Evolutionary conservation across 257 asterid species (phyloP).

Genomic region (Solanum virginianum): DNA sequence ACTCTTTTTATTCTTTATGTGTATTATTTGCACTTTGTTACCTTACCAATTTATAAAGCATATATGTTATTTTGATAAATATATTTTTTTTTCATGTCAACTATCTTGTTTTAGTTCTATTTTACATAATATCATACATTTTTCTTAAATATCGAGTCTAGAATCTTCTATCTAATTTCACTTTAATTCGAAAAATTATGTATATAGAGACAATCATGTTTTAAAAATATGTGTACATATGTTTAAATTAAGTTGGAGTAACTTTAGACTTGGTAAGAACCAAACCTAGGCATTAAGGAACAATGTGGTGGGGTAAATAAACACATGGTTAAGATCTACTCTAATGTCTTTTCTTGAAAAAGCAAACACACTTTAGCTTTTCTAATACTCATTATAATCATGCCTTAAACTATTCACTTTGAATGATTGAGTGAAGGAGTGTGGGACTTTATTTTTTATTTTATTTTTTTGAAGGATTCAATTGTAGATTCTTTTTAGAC

Average conservation of each 20-base stretch:
- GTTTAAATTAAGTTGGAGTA: neutral
- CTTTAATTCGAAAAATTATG: neutral
- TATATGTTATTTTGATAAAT: neutral
- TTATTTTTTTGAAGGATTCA: neutral
- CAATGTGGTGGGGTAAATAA: neutral
- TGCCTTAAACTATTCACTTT: neutral
- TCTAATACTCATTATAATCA: neutral
- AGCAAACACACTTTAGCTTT: neutral
- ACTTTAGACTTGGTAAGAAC: neutral
- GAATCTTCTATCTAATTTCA: neutral
- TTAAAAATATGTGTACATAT: neutral
- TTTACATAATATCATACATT: neutral
- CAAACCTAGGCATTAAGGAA: neutral
- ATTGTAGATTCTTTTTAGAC: neutral
- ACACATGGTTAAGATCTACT: neutral
- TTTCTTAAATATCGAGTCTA: neutral
- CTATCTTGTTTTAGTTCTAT: neutral
- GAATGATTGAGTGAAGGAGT: neutral
- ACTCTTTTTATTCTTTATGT: neutral
- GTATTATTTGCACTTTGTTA: neutral
- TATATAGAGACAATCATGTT: too few relatives aligned
- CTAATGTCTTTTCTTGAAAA: neutral
- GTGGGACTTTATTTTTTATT: neutral
- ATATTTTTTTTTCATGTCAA: neutral
- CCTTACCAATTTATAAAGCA: neutral